phyloP scores from a whole-genome alignment of 805 yeast genomes.

The Wickerhamiella sergipiensis region DNA sequence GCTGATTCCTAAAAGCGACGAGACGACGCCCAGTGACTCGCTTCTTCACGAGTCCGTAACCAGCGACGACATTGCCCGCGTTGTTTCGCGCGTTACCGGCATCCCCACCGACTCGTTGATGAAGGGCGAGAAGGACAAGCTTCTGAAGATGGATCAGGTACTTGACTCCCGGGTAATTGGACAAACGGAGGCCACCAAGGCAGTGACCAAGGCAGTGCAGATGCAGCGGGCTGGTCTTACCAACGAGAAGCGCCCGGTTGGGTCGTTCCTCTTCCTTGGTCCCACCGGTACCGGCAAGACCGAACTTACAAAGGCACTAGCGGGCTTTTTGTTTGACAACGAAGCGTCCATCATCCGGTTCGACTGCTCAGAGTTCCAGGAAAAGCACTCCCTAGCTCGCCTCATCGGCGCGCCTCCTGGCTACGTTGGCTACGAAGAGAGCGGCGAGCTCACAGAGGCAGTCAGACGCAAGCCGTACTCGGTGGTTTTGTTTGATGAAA shows the following conservation, averaged over 20 bases:
- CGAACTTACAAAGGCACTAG: conserved; percentile 82
- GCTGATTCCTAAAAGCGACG: conserved; percentile 38
- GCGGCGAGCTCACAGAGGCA: conserved; percentile 92
- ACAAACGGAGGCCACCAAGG: conserved; percentile 85
- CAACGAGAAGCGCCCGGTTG: conserved; percentile 87
- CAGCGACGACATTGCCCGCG: conserved; percentile 85
- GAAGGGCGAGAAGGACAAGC: conserved; percentile 89
- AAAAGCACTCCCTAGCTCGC: conserved; percentile 78
- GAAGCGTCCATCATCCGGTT: conserved; percentile 76
- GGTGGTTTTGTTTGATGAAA: conserved; percentile 86
- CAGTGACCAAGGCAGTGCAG: conserved; percentile 88
- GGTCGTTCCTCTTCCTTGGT: conserved; percentile 90
- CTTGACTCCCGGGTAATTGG: conserved; percentile 75
- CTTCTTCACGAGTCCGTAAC: conserved; percentile 85
- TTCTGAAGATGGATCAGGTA: conserved; percentile 73
- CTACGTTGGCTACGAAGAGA: conserved; percentile 86
- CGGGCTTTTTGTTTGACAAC: conserved; percentile 84
- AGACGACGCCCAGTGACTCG: conserved; percentile 21
- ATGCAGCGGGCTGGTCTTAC: conserved; percentile 94
- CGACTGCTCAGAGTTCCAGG: conserved; percentile 98
- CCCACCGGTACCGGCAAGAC: conserved; percentile 99
- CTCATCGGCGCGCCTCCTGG: conserved; percentile 98
- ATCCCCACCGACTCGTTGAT: conserved; percentile 82
- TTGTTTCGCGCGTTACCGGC: conserved; percentile 88
- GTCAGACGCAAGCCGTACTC: conserved; percentile 91